These are phyloP conservation scores for Metschnikowia colocasiae DNA, from an alignment of 805 yeast genomes.

Conservation along the genomic window DNA sequence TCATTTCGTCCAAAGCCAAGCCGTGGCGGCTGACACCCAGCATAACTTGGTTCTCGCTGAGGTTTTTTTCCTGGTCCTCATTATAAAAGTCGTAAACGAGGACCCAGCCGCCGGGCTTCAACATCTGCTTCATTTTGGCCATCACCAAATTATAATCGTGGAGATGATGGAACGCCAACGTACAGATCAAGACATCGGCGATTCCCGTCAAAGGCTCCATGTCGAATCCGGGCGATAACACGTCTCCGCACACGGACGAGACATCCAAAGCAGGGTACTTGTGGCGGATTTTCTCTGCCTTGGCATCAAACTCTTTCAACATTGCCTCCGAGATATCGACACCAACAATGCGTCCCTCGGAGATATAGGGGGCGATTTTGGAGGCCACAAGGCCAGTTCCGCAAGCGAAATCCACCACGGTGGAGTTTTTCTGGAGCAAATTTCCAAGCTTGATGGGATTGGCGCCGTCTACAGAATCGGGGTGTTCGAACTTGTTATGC, in stretches of 20 bases:
- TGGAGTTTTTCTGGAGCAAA: constrained; percentile 21
- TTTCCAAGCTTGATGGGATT: constrained; percentile 1
- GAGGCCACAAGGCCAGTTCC: constrained; percentile 39
- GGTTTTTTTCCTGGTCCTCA: constrained; percentile 14
- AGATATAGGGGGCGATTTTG: constrained; percentile 29
- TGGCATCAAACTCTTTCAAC: constrained; percentile 16
- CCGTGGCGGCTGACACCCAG: constrained; percentile 10
- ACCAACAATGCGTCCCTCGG: constrained; percentile 26
- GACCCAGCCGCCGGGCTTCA: constrained; percentile 33
- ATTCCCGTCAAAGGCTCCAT: constrained; percentile 16
- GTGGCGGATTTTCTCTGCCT: background rate
- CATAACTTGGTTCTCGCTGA: background rate
- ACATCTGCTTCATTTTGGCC: constrained; percentile 28
- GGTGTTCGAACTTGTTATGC: background rate
- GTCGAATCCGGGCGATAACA: constrained; percentile 19
- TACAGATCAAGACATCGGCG: constrained; percentile 29
- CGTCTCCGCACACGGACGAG: constrained; percentile 22
- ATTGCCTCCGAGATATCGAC: constrained; percentile 33
- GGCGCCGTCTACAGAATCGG: constrained; percentile 10
- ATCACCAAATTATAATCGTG: constrained; percentile 29
- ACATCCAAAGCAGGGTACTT: constrained; percentile 12
- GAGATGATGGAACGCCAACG: constrained; percentile 40
- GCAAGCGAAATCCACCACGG: constrained; percentile 41
- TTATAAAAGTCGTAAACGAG: constrained; percentile 40
- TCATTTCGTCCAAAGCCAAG: constrained; percentile 4